phyloP scores from a whole-genome alignment of 768 basidiomycete genomes.

The Pleurotus citrinopileatus region DNA sequence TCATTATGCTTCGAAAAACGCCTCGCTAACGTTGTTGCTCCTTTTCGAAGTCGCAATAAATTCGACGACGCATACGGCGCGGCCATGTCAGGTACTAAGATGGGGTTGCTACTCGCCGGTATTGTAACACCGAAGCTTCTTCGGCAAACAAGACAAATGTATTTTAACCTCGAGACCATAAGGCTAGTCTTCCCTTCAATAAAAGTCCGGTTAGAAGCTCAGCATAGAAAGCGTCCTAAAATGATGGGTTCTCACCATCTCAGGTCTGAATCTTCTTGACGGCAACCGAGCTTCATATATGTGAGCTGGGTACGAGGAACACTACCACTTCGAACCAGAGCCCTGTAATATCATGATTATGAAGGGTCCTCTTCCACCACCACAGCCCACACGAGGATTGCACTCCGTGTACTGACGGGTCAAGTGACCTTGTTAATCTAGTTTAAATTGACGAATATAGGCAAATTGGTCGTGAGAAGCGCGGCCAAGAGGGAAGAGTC shows the following conservation, averaged over 20 bases:
- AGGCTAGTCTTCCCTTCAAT: neutral
- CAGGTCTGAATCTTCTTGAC: neutral
- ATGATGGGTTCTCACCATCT: neutral
- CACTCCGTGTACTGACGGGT: too few relatives aligned
- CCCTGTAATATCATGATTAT: too few relatives aligned
- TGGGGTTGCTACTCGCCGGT: neutral
- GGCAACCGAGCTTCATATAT: neutral
- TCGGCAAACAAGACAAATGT: constrained; percentile 7
- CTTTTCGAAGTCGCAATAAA: too few relatives aligned
- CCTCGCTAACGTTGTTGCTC: too few relatives aligned
- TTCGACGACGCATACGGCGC: neutral
- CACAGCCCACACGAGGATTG: too few relatives aligned
- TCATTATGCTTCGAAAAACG: too few relatives aligned
- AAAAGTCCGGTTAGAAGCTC: neutral
- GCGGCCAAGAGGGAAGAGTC: neutral
- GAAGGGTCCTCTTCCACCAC: too few relatives aligned
- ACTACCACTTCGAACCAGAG: too few relatives aligned
- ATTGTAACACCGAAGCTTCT: neutral
- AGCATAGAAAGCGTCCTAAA: neutral
- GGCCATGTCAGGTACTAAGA: neutral
- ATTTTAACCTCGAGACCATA: neutral
- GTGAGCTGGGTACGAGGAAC: neutral
- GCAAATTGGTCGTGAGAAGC: neutral
- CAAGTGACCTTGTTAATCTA: too few relatives aligned
- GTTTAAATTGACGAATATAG: neutral